Base-by-base conservation (phyloP, 2,329 filamentous ascomycete species). In the Lachnellula hyalina region DNA sequence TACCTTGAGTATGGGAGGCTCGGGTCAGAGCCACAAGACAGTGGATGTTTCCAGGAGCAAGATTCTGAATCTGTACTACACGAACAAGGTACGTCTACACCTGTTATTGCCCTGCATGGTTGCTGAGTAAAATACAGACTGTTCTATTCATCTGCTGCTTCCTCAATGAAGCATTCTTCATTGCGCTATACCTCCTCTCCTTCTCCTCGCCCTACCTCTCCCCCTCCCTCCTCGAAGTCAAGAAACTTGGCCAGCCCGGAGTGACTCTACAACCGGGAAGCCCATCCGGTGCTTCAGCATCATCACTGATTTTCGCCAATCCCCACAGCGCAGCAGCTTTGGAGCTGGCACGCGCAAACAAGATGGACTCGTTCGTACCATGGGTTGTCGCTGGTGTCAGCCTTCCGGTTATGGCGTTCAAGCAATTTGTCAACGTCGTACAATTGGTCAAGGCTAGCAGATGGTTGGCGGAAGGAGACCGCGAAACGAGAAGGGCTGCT, bases 111-210 rank as follows among this genome's bases (percentile, higher is more conserved):
- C 11, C 21, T 14, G n/a, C 6, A 23, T 19, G 41, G 25, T 28
- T 56, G 52, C 51, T 56, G 53, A 59, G 40, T 28, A 47, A 23
- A 44, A 38, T n/a, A 58, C 63, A 96, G 93, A 87, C 79, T 52
- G 92, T 99, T 46, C 81, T 99, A 42, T 99, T 99, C 76, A 74
- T 90, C 59, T 89, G 90, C 74, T 99, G 94, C 77, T 80, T 84
- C 55, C 75, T 96, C 63, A 99, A 99, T 73, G 94, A 99, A 74
- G 75, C 92, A 61, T 99, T 96, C 81, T 99, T 99, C 80, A 96
- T 99, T 70, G 92, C 90, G 32, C 84, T 99, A 59, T 99, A 99
- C 76, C 87, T 99, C 52, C 86, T 99, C 56, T 96, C 92, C 66
- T 99, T 99, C 79, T 95, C 89, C 55, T 96, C 90, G 54, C 93